phyloP scores from a whole-genome alignment of 768 basidiomycete genomes.

The Leccinum subgranulosum region DNA sequence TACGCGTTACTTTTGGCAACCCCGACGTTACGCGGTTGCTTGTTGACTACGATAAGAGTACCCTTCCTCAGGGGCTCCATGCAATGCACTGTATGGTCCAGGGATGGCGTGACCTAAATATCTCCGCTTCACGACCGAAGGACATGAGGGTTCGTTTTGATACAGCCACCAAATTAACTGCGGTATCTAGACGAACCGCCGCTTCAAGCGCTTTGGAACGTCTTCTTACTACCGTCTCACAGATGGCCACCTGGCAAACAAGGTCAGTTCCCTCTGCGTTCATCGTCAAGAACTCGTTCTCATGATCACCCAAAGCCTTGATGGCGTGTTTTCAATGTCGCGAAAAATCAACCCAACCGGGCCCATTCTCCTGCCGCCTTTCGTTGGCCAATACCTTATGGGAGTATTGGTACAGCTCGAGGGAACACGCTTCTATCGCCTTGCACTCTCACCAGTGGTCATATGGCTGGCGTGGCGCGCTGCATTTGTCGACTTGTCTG shows the following conservation, averaged over 20 bases:
- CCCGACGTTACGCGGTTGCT: no score
- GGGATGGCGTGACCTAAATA: no score
- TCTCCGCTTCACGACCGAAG: no score
- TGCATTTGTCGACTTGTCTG: constrained; percentile 21
- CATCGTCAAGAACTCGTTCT: not conserved
- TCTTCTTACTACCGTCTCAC: not conserved
- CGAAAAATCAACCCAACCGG: constrained; percentile 6
- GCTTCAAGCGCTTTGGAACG: not conserved
- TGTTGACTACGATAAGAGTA: no score
- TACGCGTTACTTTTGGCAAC: no score
- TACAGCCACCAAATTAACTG: no score
- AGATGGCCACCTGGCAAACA: not conserved
- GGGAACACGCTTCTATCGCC: constrained; percentile 39
- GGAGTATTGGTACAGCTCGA: constrained; percentile 50
- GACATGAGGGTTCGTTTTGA: no score
- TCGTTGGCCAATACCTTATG: constrained; percentile 47
- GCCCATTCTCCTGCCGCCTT: constrained; percentile 36
- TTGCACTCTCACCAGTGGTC: constrained; percentile 48
- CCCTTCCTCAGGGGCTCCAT: no score
- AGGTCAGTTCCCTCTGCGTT: not conserved
- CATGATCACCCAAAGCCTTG: not conserved
- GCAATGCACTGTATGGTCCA: no score
- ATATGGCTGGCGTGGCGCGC: constrained; percentile 45
- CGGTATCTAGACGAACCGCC: no score
- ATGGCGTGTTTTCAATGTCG: constrained; percentile 4